A percentile compares a stretch with the other conserved stretches of the same genome.
Evolutionary conservation across 306 rosid species (phyloP).

Genomic region (Mucuna pruriens): DNA sequence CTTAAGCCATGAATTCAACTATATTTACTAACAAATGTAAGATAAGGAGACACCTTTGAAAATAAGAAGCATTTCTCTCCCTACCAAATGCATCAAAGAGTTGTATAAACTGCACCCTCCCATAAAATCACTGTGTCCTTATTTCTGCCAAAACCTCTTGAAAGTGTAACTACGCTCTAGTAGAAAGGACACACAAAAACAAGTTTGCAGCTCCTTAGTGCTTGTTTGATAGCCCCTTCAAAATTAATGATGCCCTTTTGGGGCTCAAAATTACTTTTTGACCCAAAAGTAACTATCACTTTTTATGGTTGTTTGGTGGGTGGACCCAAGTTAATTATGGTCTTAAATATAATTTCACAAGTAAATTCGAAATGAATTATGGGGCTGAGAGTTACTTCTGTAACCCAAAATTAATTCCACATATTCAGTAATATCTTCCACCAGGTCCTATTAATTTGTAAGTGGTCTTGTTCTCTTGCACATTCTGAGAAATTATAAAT

Average conservation of each 20-base stretch:
- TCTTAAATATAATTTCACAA: slow-evolving; percentile 1
- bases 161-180: not conserved
- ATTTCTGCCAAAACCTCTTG: not conserved
- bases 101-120: slow-evolving; percentile 2
- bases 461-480: slow-evolving; percentile 20
- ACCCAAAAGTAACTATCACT: not conserved
- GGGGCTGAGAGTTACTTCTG: not conserved
- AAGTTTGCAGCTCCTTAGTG: not conserved
- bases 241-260: not conserved
- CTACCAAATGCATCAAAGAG: slow-evolving; percentile 1
- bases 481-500: slow-evolving; percentile 28
- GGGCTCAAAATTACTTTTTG: not conserved
- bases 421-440: not conserved
- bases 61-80: not conserved
- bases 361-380: not conserved
- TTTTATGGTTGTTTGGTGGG: not conserved
- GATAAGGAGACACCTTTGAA: slow-evolving; percentile 1
- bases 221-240: slow-evolving; percentile 15
- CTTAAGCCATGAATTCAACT: slow-evolving; percentile 18
- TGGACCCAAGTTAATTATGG: not conserved
- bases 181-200: not conserved
- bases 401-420: not conserved
- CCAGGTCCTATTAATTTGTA: slow-evolving; percentile 18
- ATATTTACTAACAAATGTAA: not conserved
- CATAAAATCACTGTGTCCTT: not conserved